Percentiles rank a stretch among this genome's conserved stretches.
Conservation (phyloP, 768 basidiomycete species). For the Paxillus involutus region DNA sequence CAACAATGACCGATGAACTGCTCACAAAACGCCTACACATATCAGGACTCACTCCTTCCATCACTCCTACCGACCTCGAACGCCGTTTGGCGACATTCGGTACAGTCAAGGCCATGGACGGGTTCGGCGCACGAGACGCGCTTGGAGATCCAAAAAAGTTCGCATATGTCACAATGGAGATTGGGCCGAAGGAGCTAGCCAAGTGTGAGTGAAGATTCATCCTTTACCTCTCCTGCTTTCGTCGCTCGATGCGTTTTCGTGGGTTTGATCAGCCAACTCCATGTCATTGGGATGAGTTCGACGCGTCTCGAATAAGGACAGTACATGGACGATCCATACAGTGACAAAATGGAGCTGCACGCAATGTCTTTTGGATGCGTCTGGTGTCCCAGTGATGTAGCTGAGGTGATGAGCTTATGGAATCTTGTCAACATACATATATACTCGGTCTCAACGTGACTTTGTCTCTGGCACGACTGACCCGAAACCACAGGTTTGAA, state of each 20-base stretch:
- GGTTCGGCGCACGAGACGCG: constrained; percentile 62
- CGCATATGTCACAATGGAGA: constrained; percentile 72
- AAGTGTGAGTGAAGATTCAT: constrained; percentile 50
- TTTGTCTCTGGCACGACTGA: neutral
- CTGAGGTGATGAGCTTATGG: too few species aligned
- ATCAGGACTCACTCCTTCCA: constrained; percentile 70
- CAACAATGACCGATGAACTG: constrained; percentile 16
- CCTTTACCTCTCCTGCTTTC: neutral
- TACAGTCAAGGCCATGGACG: constrained; percentile 65
- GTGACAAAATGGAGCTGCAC: too few species aligned
- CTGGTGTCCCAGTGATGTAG: neutral
- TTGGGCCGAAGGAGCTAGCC: constrained; percentile 54
- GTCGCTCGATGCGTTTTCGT: too few species aligned
- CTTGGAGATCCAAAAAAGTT: constrained; percentile 70
- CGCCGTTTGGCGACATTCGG: constrained; percentile 66
- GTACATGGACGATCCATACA: too few species aligned
- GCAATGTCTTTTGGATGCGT: neutral
- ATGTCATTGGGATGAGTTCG: too few species aligned
- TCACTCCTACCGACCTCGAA: constrained; percentile 56
- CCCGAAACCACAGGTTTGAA: constrained; percentile 55
- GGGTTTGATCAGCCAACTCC: too few species aligned
- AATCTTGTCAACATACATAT: too few species aligned
- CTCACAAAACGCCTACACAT: constrained; percentile 67
- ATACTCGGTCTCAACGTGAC: neutral
- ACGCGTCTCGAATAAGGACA: too few species aligned